These are phyloP conservation scores for Candida tibetensis DNA, from an alignment of 805 yeast species.

Conservation along the genomic window DNA sequence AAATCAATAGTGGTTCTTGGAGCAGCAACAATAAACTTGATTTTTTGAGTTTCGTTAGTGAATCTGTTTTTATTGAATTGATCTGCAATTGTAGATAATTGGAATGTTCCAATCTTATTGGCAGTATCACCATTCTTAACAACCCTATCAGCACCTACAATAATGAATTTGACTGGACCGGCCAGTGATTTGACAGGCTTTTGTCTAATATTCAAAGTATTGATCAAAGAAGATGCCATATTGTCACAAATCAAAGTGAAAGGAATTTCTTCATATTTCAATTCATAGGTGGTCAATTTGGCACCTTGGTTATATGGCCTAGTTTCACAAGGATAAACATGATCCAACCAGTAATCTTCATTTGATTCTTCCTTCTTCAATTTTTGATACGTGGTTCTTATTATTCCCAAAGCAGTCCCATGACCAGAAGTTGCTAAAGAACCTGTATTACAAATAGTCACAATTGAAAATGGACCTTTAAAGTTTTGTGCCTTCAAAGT, in stretches of 20 bases:
- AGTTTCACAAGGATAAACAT: constrained; percentile 87
- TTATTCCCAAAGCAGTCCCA: constrained; percentile 94
- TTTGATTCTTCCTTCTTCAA: constrained; percentile 28
- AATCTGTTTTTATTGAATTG: constrained; percentile 28
- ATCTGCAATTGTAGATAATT: constrained; percentile 72
- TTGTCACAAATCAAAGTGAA: constrained; percentile 87
- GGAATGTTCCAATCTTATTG: constrained; percentile 93
- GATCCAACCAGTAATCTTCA: constrained; percentile 51
- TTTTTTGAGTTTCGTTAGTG: constrained; percentile 28
- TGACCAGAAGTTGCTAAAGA: constrained; percentile 96
- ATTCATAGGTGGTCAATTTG: constrained; percentile 85
- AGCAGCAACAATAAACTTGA: constrained; percentile 90
- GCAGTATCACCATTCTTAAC: constrained; percentile 95
- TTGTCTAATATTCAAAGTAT: constrained; percentile 35
- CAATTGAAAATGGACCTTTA: constrained; percentile 67
- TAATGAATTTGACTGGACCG: constrained; percentile 81
- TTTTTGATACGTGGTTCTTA: constrained; percentile 62
- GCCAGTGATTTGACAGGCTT: constrained; percentile 19
- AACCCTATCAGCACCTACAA: constrained; percentile 94
- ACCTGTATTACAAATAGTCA: constrained; percentile 96
- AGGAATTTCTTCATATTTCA: constrained; percentile 82
- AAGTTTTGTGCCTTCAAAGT: constrained; percentile 46
- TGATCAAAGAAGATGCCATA: constrained; percentile 79
- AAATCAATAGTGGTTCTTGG: constrained; percentile 89
- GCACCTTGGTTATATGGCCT: constrained; percentile 98